A percentile compares a stretch with the other conserved stretches of the same genome.
phyloP scores from a whole-genome alignment of 1,284 basidiomycete genomes.

The Heliocybe sulcata region DNA sequence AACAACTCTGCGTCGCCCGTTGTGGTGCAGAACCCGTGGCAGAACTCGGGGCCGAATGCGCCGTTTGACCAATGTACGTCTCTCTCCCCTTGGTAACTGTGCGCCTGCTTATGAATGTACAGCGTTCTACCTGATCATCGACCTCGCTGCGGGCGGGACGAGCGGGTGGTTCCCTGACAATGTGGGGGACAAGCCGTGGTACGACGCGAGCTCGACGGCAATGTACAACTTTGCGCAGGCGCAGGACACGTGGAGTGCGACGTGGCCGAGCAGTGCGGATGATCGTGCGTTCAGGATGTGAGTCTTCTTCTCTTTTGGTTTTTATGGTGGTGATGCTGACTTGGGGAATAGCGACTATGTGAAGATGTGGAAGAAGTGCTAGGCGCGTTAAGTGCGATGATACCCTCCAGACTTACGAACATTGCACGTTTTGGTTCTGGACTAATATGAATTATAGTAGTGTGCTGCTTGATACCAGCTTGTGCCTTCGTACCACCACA shows the following conservation, averaged over 20 bases:
- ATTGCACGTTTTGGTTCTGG: background rate
- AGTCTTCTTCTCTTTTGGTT: slow-evolving; percentile 26
- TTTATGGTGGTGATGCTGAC: slow-evolving; percentile 6
- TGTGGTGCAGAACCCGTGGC: slow-evolving; percentile 42
- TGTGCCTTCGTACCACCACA: background rate
- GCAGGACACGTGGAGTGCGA: slow-evolving; percentile 58
- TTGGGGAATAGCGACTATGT: slow-evolving; percentile 38
- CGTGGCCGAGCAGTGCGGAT: slow-evolving; percentile 58
- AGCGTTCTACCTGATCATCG: slow-evolving; percentile 80
- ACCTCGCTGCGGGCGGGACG: slow-evolving; percentile 78
- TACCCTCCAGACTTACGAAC: background rate
- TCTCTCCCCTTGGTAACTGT: slow-evolving; percentile 6
- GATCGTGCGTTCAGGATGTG: slow-evolving; percentile 71
- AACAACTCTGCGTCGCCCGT: slow-evolving; percentile 42
- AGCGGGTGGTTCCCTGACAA: slow-evolving; percentile 86
- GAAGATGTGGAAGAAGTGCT: slow-evolving; percentile 51
- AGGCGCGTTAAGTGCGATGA: background rate
- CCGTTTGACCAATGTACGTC: slow-evolving; percentile 68
- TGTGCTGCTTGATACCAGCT: no score
- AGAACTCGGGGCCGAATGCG: slow-evolving; percentile 33
- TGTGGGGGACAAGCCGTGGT: slow-evolving; percentile 72
- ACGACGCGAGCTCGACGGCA: slow-evolving; percentile 53
- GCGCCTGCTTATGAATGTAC: background rate
- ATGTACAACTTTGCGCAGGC: slow-evolving; percentile 64
- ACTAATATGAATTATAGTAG: background rate